Percentiles rank a stretch among this genome's conserved stretches.
Evolutionary conservation across 306 rosid genomes (phyloP).

Genomic region (Vigna unguiculata): DNA sequence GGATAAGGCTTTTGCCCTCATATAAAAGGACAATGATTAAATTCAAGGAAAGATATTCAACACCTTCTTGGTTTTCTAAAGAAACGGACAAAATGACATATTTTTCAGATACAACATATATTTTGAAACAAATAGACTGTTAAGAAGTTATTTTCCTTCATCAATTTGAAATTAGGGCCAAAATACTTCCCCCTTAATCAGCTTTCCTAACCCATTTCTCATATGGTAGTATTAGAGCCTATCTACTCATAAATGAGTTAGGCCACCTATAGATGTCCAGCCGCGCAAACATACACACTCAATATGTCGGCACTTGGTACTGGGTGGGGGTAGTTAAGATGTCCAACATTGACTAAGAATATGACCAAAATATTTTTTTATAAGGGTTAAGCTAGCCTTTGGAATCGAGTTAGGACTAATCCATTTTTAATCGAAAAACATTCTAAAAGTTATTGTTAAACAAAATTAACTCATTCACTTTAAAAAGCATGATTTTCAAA

Average conservation of each 20-base stretch:
- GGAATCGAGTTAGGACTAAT: not conserved
- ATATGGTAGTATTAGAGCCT: not conserved
- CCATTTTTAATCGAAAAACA: not conserved
- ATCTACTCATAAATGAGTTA: not conserved
- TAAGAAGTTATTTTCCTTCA: too few relatives aligned
- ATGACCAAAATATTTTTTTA: too few relatives aligned
- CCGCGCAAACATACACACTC: too few relatives aligned
- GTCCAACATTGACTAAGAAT: too few relatives aligned
- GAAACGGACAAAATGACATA: not conserved
- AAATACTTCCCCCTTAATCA: not conserved
- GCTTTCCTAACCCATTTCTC: not conserved
- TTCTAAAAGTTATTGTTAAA: not conserved
- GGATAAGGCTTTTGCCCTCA: not conserved
- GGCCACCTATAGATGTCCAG: too few relatives aligned
- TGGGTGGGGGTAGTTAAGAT: too few relatives aligned
- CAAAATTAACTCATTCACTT: not conserved
- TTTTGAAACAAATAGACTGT: not conserved
- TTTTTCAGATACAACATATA: not conserved
- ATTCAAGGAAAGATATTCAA: not conserved
- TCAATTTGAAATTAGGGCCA: too few relatives aligned
- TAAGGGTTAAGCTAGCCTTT: not conserved
- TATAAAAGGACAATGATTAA: slow-evolving; percentile 19
- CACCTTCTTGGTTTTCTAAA: slow-evolving; percentile 6
- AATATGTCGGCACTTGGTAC: too few relatives aligned
- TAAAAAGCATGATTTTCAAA: not conserved